Percentiles rank a stretch among this genome's conserved stretches.
These are phyloP conservation scores for Harringtonia lauricola DNA, from an alignment of 2,329 filamentous ascomycete genomes.

Conservation along the genomic window DNA sequence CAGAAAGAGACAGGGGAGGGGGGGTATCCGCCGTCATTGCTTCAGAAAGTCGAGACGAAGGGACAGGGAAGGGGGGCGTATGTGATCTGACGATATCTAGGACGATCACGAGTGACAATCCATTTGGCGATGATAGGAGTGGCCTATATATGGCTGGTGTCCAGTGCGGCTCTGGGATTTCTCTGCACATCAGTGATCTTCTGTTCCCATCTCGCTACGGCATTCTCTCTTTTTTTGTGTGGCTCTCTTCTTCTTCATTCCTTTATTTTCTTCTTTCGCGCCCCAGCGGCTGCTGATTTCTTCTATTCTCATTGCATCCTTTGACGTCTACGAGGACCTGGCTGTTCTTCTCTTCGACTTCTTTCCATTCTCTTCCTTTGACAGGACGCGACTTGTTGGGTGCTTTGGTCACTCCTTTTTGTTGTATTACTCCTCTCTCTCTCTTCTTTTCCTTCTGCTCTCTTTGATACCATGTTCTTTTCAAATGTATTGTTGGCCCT, in stretches of 20 bases:
- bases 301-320: background rate
- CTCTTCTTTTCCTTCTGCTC: conserved; percentile 1
- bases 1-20: too few relatives aligned
- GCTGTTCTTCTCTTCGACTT: background rate
- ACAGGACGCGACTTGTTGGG: conserved; percentile 8
- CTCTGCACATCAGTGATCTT: conserved; percentile 8
- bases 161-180: background rate
- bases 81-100: background rate
- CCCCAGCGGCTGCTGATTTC: conserved; percentile 13
- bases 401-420: conserved; percentile 1
- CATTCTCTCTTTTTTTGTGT: conserved; percentile 7
- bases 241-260: conserved; percentile 1
- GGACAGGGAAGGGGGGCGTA: too few relatives aligned
- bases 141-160: conserved; percentile 3
- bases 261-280: conserved; percentile 5
- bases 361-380: conserved; percentile 7
- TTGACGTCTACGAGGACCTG: background rate
- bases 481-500: conserved; percentile 17
- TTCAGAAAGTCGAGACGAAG: too few relatives aligned
- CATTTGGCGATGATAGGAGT: background rate
- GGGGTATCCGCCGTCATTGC: conserved; percentile 2
- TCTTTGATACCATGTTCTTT: conserved; percentile 19
- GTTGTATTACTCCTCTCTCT: background rate
- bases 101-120: background rate
- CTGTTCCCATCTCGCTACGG: conserved; percentile 6